Base-by-base conservation (phyloP, 75 land plant genomes). In the Selaginella moellendorffii region DNA sequence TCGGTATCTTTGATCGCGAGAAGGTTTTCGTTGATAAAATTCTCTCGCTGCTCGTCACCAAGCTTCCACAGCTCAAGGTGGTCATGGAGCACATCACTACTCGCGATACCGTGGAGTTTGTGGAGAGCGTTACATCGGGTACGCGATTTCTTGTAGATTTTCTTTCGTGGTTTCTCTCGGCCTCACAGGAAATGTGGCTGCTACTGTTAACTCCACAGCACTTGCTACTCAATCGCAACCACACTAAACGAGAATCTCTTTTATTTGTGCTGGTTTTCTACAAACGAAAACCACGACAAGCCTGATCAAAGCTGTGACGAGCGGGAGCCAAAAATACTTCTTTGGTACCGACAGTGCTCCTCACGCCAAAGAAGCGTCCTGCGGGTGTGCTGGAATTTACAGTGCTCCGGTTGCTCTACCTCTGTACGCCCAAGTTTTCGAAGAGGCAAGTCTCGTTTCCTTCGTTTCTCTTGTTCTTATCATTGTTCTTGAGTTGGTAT, bases 81-180 rank as follows among this genome's bases (percentile, higher is more conserved):
- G 92, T 90, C 30, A 90, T 90, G 97, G 97, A 90, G 71, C 97
- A 90, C 65, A 80, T 90, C 27, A 90, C 97, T 24, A 90, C 97
- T 20, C 14, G 54, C 2, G 97, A 90, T 75, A 93, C 93, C 27
- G 97, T 81, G n/a, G 76, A 64, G 24, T 74, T 85, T 76, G 76
- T 85, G 8, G 72, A 78, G 26, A 80, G 86, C 27, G 76, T 77
- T 58, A 28, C 61, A 31, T 76, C 73, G 71, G 88, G 88, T 80
- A 66, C n/a, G n/a, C n/a, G n/a, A n/a, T n/a, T n/a, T n/a, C n/a
- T n/a, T n/a, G n/a, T n/a, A n/a, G n/a, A n/a, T n/a, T n/a, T n/a
- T n/a, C n/a, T n/a, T n/a, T n/a, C n/a, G n/a, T n/a, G n/a, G n/a
- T n/a, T n/a, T n/a, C n/a, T n/a, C n/a, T n/a, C n/a, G n/a, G n/a